Conservation (phyloP, 2,329 filamentous ascomycete species). For the Hymenoscyphus salicellus region DNA sequence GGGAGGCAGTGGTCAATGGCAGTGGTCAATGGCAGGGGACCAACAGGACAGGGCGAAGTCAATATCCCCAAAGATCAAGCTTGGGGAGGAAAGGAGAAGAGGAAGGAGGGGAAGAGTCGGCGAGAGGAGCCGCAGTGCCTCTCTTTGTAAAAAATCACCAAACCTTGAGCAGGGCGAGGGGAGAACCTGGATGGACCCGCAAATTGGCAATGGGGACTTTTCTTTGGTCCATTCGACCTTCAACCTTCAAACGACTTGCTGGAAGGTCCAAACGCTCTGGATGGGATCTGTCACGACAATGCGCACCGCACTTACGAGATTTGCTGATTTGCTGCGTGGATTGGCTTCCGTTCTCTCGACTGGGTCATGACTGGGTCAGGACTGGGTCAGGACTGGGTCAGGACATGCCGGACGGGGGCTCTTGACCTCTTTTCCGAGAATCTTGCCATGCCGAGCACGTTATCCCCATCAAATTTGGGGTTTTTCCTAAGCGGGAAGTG, state of each 20-base stretch:
- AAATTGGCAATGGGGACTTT: neutral
- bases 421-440: neutral
- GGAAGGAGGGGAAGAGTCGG: neutral
- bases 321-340: neutral
- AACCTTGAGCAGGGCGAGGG: neutral
- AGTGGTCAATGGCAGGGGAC: neutral
- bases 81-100: neutral
- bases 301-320: neutral
- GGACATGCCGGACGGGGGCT: neutral
- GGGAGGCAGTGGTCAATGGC: neutral
- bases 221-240: too few species aligned
- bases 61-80: neutral
- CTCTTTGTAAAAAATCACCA: conserved; percentile 1
- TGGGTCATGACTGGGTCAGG: neutral
- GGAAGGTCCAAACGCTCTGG: neutral
- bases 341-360: too few species aligned
- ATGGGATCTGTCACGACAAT: neutral
- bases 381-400: neutral
- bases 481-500: too few species aligned
- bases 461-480: too few species aligned
- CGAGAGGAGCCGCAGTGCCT: neutral
- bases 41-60: neutral
- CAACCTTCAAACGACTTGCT: neutral
- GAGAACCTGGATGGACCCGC: neutral
- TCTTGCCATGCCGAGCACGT: too few species aligned